These are phyloP conservation scores for Boletus pseudopeckii DNA, from an alignment of 768 basidiomycete species.

Conservation along the genomic window DNA sequence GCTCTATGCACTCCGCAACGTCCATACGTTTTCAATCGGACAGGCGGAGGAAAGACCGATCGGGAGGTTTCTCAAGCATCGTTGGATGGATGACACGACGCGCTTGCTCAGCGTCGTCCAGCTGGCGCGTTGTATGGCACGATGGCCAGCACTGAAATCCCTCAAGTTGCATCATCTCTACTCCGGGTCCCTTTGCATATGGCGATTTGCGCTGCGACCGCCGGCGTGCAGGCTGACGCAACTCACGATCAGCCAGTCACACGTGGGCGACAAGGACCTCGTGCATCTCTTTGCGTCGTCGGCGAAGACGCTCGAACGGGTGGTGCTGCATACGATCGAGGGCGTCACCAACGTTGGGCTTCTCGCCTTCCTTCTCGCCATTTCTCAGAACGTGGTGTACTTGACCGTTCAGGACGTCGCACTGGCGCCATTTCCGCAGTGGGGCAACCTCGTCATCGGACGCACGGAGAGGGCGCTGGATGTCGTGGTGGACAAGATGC, in stretches of 20 bases:
- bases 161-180: constrained; percentile 19
- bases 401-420: constrained; percentile 19
- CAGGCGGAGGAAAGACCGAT: background rate
- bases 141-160: constrained; percentile 14
- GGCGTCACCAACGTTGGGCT: constrained; percentile 22
- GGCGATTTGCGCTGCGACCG: constrained; percentile 13
- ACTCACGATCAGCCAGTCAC: constrained; percentile 14
- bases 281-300: constrained; percentile 11
- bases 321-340: constrained; percentile 13
- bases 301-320: constrained; percentile 14
- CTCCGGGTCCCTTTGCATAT: constrained; percentile 5
- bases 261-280: constrained; percentile 20
- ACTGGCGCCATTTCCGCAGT: constrained; percentile 14
- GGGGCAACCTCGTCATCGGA: constrained; percentile 19
- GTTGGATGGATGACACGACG: background rate
- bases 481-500: constrained; percentile 17
- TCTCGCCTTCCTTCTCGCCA: constrained; percentile 7
- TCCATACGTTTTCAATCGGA: constrained; percentile 15
- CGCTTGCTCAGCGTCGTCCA: constrained; percentile 13
- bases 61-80: background rate
- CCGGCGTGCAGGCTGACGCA: constrained; percentile 18
- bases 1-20: constrained; percentile 9
- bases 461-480: constrained; percentile 20
- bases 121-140: constrained; percentile 16
- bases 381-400: constrained; percentile 10